Conservation (phyloP, 2,329 filamentous ascomycete species). For the Cladosporium sp. region DNA sequence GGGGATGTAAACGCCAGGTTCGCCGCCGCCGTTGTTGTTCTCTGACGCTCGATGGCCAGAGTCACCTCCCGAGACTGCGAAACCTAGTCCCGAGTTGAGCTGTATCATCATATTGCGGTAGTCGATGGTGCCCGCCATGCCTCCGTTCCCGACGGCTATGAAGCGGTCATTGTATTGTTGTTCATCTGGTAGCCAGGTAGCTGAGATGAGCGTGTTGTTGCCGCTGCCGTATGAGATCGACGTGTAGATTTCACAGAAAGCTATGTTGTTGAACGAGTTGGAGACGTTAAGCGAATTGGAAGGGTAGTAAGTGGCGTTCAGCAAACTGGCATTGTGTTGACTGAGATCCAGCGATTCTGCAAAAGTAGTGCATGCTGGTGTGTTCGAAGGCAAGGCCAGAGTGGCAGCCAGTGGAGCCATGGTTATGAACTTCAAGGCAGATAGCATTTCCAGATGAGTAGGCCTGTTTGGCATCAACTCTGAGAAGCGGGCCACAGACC, state of each 20-base stretch:
- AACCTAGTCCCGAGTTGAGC: conserved; percentile 23
- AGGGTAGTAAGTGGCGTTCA: conserved; percentile 20
- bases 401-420: conserved; percentile 1
- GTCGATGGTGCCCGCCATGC: conserved; percentile 26
- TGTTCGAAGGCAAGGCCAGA: neutral
- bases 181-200: conserved; percentile 24
- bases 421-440: neutral
- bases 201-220: conserved; percentile 22
- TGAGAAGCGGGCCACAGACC: neutral
- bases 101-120: conserved; percentile 21
- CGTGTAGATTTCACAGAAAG: conserved; percentile 25
- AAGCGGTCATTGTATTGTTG: conserved; percentile 22
- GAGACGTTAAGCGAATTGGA: conserved; percentile 16
- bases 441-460: neutral
- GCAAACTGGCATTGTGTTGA: conserved; percentile 16
- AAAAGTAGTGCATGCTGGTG: conserved; percentile 10
- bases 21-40: conserved; percentile 23
- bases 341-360: conserved; percentile 7
- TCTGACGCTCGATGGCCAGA: conserved; percentile 22
- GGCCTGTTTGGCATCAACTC: neutral
- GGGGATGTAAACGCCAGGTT: conserved; percentile 23
- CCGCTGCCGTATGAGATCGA: conserved; percentile 19
- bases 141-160: conserved; percentile 28
- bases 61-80: conserved; percentile 26
- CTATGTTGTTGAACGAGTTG: conserved; percentile 17